Evolutionary conservation across 202 grass and related monocot species (phyloP), one percentile per base, ranked within the genome.

Genomic region (Carex arenaria): DNA sequence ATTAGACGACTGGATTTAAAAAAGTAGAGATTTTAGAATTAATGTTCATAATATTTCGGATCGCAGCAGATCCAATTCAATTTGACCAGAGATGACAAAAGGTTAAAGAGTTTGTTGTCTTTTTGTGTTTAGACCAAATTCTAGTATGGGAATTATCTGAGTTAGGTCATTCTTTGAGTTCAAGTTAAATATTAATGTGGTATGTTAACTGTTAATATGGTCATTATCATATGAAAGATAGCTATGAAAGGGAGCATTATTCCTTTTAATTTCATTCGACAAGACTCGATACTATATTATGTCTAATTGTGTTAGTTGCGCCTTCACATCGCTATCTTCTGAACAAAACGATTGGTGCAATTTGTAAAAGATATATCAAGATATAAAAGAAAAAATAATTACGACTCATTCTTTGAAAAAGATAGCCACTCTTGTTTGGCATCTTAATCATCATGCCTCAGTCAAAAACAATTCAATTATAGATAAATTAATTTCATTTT

Each of bases 161-260:
- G 49, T 5, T 28, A 53, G 20, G 22, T 53, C 43, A 15, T 52
- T 47, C 1, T 74, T 74, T 53, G 1, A 73, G 43, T 73, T 73
- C 45, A 49, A 73, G 20, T 23, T 23, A 43, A 20, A 52, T 22
- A n/a, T 49, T 10, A 49, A 49, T 49, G 45, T 49, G 10, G 10
- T 49, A 2, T 61, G 18, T 5, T 76, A 76, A 55, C 23, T 56
- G 11, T 11, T 18, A 52, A 76, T 75, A 15, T 53, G 61, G 13
- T 81, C 61, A 52, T 30, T 80, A 80, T 53, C 79, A 81, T 49
- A 63, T 81, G 36, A 82, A 53, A 82, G 10, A 82, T 8, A 82
- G 19, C 31, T 18, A 51, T 67, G 5, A 67, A 30, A 14, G 10
- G 17, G 51, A 64, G 13, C 11, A 54, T 54, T 20, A 67, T 67